Percentiles rank a stretch among this genome's conserved stretches.
Conservation (phyloP, 148 eudicot species). For the Chenopodium formosanum region DNA sequence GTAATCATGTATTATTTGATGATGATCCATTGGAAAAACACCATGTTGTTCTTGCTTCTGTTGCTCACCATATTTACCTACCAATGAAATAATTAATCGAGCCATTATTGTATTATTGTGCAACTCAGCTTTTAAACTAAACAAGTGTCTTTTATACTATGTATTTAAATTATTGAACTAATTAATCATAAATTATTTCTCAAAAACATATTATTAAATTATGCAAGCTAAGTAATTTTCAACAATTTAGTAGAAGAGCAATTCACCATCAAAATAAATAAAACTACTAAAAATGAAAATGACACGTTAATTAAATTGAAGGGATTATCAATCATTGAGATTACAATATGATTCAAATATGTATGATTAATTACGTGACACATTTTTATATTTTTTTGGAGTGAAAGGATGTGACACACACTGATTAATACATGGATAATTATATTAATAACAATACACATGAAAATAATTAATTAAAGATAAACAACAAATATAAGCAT, state of each 20-base stretch:
- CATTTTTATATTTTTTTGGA: too few relatives aligned
- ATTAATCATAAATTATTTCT: too few relatives aligned
- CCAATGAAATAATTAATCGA: neutral
- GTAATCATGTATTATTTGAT: slow-evolving; percentile 7
- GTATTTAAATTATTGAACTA: neutral
- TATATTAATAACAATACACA: neutral
- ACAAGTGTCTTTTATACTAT: neutral
- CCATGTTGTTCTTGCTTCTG: slow-evolving; percentile 17
- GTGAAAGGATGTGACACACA: too few relatives aligned
- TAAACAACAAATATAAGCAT: neutral
- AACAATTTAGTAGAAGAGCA: too few relatives aligned
- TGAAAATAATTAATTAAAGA: neutral
- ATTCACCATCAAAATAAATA: too few relatives aligned
- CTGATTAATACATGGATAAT: too few relatives aligned
- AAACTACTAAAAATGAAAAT: too few relatives aligned
- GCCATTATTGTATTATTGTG: neutral
- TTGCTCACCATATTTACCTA: slow-evolving; percentile 16
- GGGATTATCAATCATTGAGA: neutral
- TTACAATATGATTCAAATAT: neutral
- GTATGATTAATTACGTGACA: neutral
- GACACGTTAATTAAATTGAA: neutral
- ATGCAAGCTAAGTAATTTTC: too few relatives aligned
- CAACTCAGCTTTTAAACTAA: neutral
- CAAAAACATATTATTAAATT: too few relatives aligned
- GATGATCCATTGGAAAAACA: neutral